Base-by-base conservation (phyloP, 495 filamentous ascomycete genomes). In the Podospora bellae-mahoneyi region DNA sequence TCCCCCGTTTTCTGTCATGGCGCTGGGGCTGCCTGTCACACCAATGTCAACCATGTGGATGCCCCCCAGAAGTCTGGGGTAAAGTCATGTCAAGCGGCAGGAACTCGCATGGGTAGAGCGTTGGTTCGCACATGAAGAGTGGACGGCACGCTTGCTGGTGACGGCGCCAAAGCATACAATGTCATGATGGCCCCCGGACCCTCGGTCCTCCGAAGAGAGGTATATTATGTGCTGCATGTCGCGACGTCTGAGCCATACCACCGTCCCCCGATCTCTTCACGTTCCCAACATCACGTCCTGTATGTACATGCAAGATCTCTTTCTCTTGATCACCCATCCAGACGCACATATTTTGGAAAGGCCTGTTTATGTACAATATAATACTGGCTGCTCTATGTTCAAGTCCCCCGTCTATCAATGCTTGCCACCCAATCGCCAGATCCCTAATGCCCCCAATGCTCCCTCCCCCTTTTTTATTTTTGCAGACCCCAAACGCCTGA, bases 401-500 rank as follows among this genome's bases (percentile, higher is more conserved):
- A 48, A 48, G 13, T 48, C 55, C 55, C 55, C 68, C 64, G 65
- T 70, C 68, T 70, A 70, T 67, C 68, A 64, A 30, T 28, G 34
- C 30, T 32, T 19, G 55, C 60, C 56, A 34, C 61, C 64, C 64
- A 26, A 65, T 58, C 55, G 62, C 65, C 65, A 58, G 13, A 20
- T 58, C 23, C 55, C 55, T 58, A 15, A 15, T 58, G 55, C 23
- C 23, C 55, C 55, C 55, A 48, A 16, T 48, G 39, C 2, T 10
- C 5, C 65, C 61, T 64, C 64, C 23, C 64, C 68, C 30, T 16
- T 64, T 55, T 26, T 67, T 60, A 55, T 65, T 70, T 66, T 67
- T 67, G 61, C 64, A 54, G 60, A 53, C 65, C 65, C 65, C 65
- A 70, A 60, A 62, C 65, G 64, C 16, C 65, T 60, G 68, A 67